Conservation (phyloP, 176 grass and related monocot genomes). For the Hyparrhenia diplandra region DNA sequence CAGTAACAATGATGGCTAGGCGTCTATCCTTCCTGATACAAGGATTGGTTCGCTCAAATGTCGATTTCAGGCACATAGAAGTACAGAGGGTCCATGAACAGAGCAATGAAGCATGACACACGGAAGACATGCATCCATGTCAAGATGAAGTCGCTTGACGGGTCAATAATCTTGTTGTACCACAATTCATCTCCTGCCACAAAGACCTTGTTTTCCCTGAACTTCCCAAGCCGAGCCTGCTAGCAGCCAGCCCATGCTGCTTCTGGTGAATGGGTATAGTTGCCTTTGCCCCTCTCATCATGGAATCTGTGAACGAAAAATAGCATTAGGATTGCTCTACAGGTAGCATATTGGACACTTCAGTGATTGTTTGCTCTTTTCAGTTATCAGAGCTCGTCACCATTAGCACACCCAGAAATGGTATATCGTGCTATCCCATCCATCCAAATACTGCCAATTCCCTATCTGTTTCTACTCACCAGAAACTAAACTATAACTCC, state of each 20-base stretch:
- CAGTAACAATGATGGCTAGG: slow-evolving; percentile 58
- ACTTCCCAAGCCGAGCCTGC: slow-evolving; percentile 27
- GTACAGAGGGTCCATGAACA: slow-evolving; percentile 87
- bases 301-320: slow-evolving; percentile 46
- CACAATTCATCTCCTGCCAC: slow-evolving; percentile 42
- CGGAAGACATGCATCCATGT: slow-evolving; percentile 74
- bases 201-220: slow-evolving; percentile 43
- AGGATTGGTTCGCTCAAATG: background rate
- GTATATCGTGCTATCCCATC: background rate
- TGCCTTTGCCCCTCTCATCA: slow-evolving; percentile 72
- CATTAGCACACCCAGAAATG: background rate
- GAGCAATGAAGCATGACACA: slow-evolving; percentile 59
- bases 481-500: background rate
- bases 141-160: slow-evolving; percentile 64
- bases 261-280: slow-evolving; percentile 55
- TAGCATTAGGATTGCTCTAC: slow-evolving; percentile 8
- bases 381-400: background rate
- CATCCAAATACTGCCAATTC: background rate
- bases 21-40: slow-evolving; percentile 55
- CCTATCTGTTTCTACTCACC: background rate
- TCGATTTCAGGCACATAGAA: slow-evolving; percentile 75
- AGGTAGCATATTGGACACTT: background rate
- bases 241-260: slow-evolving; percentile 18
- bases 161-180: slow-evolving; percentile 65
- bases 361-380: background rate